Percentiles rank a stretch among this genome's conserved stretches.
Evolutionary conservation across 768 basidiomycete genomes (phyloP).

Genomic region (Sistotremastrum niveocremeum): DNA sequence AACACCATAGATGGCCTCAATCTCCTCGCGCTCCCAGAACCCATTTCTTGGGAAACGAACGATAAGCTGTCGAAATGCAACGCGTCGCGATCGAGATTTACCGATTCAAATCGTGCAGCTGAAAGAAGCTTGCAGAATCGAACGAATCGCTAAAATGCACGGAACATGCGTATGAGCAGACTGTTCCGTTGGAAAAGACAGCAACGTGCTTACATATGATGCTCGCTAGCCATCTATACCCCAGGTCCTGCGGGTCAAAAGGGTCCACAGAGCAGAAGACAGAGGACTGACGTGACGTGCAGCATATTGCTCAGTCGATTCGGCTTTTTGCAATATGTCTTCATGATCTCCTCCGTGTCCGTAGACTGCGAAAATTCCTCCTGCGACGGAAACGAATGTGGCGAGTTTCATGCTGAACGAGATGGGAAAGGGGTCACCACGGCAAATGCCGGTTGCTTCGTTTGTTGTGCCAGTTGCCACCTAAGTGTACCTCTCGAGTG

Average conservation of each 20-base stretch:
- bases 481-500: no score
- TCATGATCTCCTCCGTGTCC: no score
- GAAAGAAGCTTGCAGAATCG: conserved; percentile 82
- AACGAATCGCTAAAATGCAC: conserved; percentile 52
- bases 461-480: no score
- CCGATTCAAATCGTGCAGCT: conserved; percentile 87
- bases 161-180: conserved; percentile 1
- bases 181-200: not conserved
- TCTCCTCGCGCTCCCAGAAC: conserved; percentile 71
- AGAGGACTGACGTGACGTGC: conserved; percentile 23
- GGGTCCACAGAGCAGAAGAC: not conserved
- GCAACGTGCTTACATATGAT: conserved; percentile 52
- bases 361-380: no score
- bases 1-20: conserved; percentile 92
- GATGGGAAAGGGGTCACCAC: no score
- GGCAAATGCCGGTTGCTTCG: no score
- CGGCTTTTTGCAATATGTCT: not conserved
- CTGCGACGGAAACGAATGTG: no score
- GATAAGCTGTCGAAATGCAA: no score
- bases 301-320: conserved; percentile 23
- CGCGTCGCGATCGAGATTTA: conserved; percentile 10
- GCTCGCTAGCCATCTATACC: conserved; percentile 73
- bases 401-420: no score
- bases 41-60: conserved; percentile 42
- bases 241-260: not conserved